phyloP scores from a whole-genome alignment of 352 stramenopile genomes.

The Blastocystis sp. region DNA sequence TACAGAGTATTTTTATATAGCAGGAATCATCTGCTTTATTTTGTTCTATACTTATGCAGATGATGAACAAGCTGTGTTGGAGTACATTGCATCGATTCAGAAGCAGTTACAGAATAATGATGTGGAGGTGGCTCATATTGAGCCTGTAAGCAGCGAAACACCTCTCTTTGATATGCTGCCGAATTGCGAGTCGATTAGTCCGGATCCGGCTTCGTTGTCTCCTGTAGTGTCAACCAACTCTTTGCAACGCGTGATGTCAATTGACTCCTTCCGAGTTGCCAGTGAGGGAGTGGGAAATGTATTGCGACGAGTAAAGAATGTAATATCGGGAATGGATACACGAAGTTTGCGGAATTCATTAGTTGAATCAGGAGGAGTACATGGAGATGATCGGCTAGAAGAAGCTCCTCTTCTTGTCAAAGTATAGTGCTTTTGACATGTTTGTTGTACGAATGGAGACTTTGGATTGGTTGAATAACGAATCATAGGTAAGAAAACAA shows the following conservation, averaged over 20 bases:
- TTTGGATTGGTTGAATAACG: slow-evolving; percentile 1
- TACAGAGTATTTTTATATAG: slow-evolving; percentile 57
- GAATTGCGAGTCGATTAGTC: slow-evolving; percentile 5
- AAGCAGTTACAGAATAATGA: neutral
- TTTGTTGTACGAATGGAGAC: neutral
- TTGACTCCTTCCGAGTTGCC: slow-evolving; percentile 18
- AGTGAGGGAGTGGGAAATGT: slow-evolving; percentile 15
- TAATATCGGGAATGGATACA: neutral
- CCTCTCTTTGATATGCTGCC: neutral
- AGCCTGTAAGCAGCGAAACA: neutral
- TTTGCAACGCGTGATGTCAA: slow-evolving; percentile 17
- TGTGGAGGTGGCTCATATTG: neutral
- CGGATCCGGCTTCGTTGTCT: neutral
- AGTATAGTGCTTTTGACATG: neutral
- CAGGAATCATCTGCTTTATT: slow-evolving; percentile 22
- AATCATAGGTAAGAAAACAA: neutral
- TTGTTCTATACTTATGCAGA: slow-evolving; percentile 37
- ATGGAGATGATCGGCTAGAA: slow-evolving; percentile 6
- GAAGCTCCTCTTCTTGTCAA: slow-evolving; percentile 23
- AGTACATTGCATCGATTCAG: neutral
- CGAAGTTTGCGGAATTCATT: slow-evolving; percentile 1
- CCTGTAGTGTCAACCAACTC: neutral
- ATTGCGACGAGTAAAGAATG: slow-evolving; percentile 28
- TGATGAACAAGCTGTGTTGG: slow-evolving; percentile 14
- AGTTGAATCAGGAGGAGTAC: neutral